These are phyloP conservation scores for Saksenaea oblongispora DNA, from an alignment of 371 early-diverging fungal species.

Conservation along the genomic window DNA sequence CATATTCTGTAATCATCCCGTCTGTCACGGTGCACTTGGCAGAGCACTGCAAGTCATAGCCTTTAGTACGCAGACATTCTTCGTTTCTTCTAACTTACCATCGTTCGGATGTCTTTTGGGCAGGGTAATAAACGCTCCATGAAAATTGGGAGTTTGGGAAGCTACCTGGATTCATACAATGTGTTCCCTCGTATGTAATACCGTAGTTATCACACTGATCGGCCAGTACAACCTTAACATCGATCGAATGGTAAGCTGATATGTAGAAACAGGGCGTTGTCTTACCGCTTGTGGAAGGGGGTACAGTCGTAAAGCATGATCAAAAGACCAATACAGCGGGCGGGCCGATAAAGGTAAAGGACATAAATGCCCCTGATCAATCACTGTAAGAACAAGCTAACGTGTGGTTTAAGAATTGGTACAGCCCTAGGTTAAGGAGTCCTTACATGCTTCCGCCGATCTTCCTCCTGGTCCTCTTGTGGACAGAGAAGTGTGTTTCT, in stretches of 20 bases:
- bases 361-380: slow-evolving; percentile 84
- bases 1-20: background rate
- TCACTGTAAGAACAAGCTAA: slow-evolving; percentile 79
- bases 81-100: slow-evolving; percentile 34
- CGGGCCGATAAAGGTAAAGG: slow-evolving; percentile 77
- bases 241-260: background rate
- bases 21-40: background rate
- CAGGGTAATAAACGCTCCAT: slow-evolving; percentile 82
- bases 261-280: background rate
- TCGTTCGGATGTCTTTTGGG: slow-evolving; percentile 48
- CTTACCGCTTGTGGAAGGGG: slow-evolving; percentile 85
- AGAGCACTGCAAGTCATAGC: background rate
- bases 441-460: slow-evolving; percentile 65
- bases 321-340: slow-evolving; percentile 79
- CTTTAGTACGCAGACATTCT: background rate
- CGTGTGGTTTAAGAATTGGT: slow-evolving; percentile 7
- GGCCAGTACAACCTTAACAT: slow-evolving; percentile 77
- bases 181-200: slow-evolving; percentile 73
- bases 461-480: slow-evolving; percentile 37
- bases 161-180: slow-evolving; percentile 84
- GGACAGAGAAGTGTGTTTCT: slow-evolving; percentile 76
- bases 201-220: slow-evolving; percentile 79
- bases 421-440: slow-evolving; percentile 7
- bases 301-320: slow-evolving; percentile 83
- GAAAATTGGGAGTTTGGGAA: slow-evolving; percentile 75